Base-by-base conservation (phyloP, 2,329 filamentous ascomycete species). In the Fusarium pseudograminearum region DNA sequence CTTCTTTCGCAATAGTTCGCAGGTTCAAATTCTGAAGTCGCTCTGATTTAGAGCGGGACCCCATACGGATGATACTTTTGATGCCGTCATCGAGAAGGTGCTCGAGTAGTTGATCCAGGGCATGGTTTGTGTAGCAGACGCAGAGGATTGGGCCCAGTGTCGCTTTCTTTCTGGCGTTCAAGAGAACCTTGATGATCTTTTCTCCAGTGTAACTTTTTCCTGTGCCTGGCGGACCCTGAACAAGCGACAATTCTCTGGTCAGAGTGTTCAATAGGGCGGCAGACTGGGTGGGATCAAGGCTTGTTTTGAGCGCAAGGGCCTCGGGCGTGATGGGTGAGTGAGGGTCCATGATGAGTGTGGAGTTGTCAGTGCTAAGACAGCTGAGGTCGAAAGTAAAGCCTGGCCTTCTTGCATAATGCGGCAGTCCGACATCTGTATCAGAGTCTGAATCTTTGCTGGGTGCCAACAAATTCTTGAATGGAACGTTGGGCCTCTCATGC, bases 71-170 rank as follows among this genome's bases (percentile, higher is more conserved):
- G 5, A 56, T 31, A 4, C 42, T 24, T 36, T 38, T 38, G 9
- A 24, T 56, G 30, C 53, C 42, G 9, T 56, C 53, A 18, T 56
- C 31, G 8, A 56, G 53, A 10, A 56, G 31, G 4, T 56, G 53
- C 9, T 56, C 53, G 5, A 56, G 53, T 7, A 56, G 41, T 8
- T 56, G 42, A 10, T 56, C 53, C 7, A 56, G 4, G 2, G 53
- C 53, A 31, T 56, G 53, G 7, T 56, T 56, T 2, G 42, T 56
- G 18, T 56, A 56, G n/a, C 53, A 56, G 22, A 56, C 53, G 8
- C 53, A 56, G 1, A 56, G 24, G 26, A 56, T 38, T 1, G 53
- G 53, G 8, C 53, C 53, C 11, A 56, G 24, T 4, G 40, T 38
- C 22, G 42, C 53, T n/a, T 3, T 28, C 2, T n/a, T 18, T 38